A percentile compares a stretch with the other conserved stretches of the same genome.
Conservation (phyloP, 495 filamentous ascomycete genomes). For the Haplographium delicatum region DNA sequence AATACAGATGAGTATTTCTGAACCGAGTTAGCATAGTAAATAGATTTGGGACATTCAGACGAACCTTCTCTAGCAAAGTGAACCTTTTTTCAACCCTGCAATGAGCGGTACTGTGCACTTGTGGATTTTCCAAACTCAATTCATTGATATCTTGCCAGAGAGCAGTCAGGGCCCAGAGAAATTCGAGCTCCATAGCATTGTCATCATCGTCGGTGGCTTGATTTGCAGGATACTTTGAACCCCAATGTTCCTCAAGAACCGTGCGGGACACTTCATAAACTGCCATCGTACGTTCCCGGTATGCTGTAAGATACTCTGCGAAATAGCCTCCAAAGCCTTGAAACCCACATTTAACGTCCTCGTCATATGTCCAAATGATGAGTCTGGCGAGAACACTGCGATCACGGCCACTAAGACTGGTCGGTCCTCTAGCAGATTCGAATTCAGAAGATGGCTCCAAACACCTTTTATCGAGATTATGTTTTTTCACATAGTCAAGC, state of each 20-base stretch:
- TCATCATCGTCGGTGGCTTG: constrained; percentile 45
- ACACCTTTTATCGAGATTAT: constrained; percentile 3
- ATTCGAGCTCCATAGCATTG: constrained; percentile 26
- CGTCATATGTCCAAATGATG: constrained; percentile 27
- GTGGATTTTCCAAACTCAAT: background rate
- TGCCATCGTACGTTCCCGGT: constrained; percentile 10
- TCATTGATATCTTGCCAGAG: constrained; percentile 16
- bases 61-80: constrained; percentile 10
- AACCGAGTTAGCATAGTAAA: background rate
- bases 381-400: constrained; percentile 23
- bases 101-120: constrained; percentile 1
- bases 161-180: constrained; percentile 9
- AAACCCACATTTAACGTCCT: constrained; percentile 24
- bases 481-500: background rate
- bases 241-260: constrained; percentile 30
- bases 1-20: constrained; percentile 29
- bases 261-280: constrained; percentile 22
- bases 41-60: background rate
- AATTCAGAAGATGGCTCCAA: background rate
- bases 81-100: constrained; percentile 18
- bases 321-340: constrained; percentile 26
- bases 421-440: background rate
- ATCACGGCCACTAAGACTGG: background rate
- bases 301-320: constrained; percentile 17
- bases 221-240: constrained; percentile 39